Evolutionary conservation across 1,284 basidiomycete species (phyloP), one percentile per base, ranked within the genome.

Genomic region (Agroathelia rolfsii): DNA sequence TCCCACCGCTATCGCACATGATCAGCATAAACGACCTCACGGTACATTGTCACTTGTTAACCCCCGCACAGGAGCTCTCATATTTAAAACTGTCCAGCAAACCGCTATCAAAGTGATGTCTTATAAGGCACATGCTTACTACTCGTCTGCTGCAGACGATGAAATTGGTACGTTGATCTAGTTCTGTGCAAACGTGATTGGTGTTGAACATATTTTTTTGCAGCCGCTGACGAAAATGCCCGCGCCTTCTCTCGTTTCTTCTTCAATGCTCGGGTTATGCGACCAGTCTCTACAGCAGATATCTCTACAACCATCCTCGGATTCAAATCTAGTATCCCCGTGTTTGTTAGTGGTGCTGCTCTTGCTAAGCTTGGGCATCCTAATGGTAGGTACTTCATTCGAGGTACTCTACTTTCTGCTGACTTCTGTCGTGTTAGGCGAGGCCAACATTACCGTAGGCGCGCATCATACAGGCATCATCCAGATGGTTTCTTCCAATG

Each of bases 341-440:
- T 93, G 11, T 93, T 90, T 55, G 85, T 89, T 30, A 78, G 76
- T 28, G 87, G 83, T 9, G 84, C 83, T 14, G 90, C 88, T 4
- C 76, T 93, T 42, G 89, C 88, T n/a, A 83, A 82, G 47, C 66
- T 94, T 3, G 89, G 89, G 2, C 90, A 95, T 50, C 90, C 90
- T 2, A 59, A 75, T 21, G 73, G 74, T 68, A 44, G 32, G 44
- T 32, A n/a, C 7, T 3, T 27, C 29, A 10, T 6, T 18, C 26
- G 6, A 18, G 14, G 29, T 6, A 16, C 11, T 16, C n/a, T 30
- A 7, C 34, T 31, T n/a, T 34, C 30, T 10, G 15, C 16, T 23
- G 14, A 15, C 31, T 10, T 20, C 25, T 12, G 30, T 36, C 24
- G n/a, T 14, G 26, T 35, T 45, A 60, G 89, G 89, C 11, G 90